Conservation (phyloP, 1,284 basidiomycete genomes). For the Pyrrhoderma lamaoense region DNA sequence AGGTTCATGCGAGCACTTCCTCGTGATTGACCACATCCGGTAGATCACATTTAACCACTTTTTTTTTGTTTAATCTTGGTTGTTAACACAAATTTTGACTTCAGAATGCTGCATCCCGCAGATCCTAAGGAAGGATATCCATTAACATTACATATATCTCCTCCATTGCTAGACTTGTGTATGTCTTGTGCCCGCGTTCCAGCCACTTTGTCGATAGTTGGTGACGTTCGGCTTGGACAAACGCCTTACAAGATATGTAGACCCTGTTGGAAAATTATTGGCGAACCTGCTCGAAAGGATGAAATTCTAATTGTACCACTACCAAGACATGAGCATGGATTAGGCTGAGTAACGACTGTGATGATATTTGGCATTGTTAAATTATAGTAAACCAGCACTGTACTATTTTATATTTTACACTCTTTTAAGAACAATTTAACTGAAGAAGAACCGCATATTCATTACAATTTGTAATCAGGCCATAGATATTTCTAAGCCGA, state of each 20-base stretch:
- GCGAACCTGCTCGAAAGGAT: conserved; percentile 27
- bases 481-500: no score
- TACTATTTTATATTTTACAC: no score
- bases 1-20: conserved; percentile 74
- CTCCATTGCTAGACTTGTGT: conserved; percentile 54
- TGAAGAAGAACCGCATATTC: no score
- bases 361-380: no score
- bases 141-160: conserved; percentile 54
- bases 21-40: conserved; percentile 70
- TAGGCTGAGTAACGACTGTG: no score
- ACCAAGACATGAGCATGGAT: conserved; percentile 35
- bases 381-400: no score
- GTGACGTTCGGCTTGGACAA: conserved; percentile 66
- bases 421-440: no score
- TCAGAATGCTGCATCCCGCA: conserved; percentile 49
- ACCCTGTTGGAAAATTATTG: conserved; percentile 67
- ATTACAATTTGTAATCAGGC: no score
- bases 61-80: background rate
- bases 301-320: conserved; percentile 47
- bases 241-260: conserved; percentile 66
- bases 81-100: background rate
- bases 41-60: conserved; percentile 28
- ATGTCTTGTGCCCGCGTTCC: conserved; percentile 63
- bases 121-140: conserved; percentile 58
- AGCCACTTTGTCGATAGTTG: conserved; percentile 55